phyloP scores from a whole-genome alignment of 176 grass and related monocot genomes.

The Musa troglodytarum region DNA sequence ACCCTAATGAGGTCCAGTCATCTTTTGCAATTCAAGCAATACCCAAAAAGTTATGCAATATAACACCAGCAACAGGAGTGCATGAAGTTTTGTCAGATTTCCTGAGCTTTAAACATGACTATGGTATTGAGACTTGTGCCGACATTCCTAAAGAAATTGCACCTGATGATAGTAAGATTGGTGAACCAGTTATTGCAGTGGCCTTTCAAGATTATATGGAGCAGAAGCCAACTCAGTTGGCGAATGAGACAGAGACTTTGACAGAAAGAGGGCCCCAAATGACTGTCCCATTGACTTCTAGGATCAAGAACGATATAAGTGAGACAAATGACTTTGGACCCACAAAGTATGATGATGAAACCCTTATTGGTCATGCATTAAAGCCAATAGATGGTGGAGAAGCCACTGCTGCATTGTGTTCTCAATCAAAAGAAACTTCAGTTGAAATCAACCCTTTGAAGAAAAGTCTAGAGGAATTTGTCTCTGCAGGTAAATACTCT shows the following conservation, averaged over 20 bases:
- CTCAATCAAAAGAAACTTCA: constrained; percentile 21
- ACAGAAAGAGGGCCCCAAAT: neutral
- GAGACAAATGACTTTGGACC: neutral
- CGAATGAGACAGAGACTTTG: constrained; percentile 14
- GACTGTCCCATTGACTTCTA: neutral
- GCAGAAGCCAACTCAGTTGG: constrained; percentile 17
- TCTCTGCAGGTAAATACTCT: constrained; percentile 3
- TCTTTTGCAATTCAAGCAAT: too few species aligned
- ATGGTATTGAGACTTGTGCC: constrained; percentile 10
- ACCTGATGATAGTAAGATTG: constrained; percentile 3
- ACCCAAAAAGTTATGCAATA: neutral
- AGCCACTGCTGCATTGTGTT: neutral
- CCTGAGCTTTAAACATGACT: neutral
- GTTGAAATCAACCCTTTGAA: neutral
- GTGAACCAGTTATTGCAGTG: constrained; percentile 23
- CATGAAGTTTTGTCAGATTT: constrained; percentile 10
- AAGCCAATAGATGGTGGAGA: neutral
- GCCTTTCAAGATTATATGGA: constrained; percentile 5
- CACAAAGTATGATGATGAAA: neutral
- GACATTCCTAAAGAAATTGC: constrained; percentile 6
- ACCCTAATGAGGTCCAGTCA: too few species aligned
- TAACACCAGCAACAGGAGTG: constrained; percentile 7
- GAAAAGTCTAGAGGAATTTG: constrained; percentile 9
- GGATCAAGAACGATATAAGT: neutral
- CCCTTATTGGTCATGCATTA: constrained; percentile 4